phyloP scores from a whole-genome alignment of 371 early-diverging fungal genomes.

The Mortierella sp. region DNA sequence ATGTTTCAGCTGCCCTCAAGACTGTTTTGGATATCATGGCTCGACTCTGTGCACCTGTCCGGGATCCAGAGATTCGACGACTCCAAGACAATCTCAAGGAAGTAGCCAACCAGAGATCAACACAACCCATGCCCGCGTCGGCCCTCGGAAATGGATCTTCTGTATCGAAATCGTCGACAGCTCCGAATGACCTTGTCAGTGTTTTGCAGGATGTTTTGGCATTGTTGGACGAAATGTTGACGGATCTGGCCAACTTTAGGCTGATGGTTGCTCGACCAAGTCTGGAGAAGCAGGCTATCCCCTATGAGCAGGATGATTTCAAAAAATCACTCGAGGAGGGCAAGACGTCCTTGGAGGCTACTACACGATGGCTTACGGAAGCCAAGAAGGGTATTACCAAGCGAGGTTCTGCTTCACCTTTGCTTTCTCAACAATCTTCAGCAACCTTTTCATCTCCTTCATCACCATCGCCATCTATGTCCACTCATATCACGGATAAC shows the following conservation, averaged over 20 bases:
- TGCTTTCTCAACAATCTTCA: not conserved
- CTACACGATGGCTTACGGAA: slow-evolving; percentile 23
- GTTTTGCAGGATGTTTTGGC: slow-evolving; percentile 30
- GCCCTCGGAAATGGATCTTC: not conserved
- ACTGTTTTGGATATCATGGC: slow-evolving; percentile 27
- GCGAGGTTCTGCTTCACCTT: not conserved
- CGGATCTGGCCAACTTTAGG: slow-evolving; percentile 43
- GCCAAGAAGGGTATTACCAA: slow-evolving; percentile 2
- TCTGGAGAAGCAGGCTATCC: slow-evolving; percentile 45
- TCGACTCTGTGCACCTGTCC: slow-evolving; percentile 39
- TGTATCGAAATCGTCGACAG: slow-evolving; percentile 11
- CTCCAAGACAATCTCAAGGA: slow-evolving; percentile 19
- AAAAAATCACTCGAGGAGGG: slow-evolving; percentile 14
- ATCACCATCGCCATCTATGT: not conserved
- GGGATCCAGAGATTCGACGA: slow-evolving; percentile 19
- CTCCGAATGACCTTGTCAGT: slow-evolving; percentile 33
- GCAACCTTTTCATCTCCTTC: not conserved
- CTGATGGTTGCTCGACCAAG: slow-evolving; percentile 35
- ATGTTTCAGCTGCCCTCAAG: slow-evolving; percentile 25
- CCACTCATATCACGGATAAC: not conserved
- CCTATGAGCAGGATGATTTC: slow-evolving; percentile 39
- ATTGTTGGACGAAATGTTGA: slow-evolving; percentile 42
- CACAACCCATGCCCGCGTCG: not conserved
- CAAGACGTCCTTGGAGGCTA: slow-evolving; percentile 16
- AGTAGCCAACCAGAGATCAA: not conserved